Evolutionary conservation across 768 basidiomycete species (phyloP).

Genomic region (Lactarius indigo): DNA sequence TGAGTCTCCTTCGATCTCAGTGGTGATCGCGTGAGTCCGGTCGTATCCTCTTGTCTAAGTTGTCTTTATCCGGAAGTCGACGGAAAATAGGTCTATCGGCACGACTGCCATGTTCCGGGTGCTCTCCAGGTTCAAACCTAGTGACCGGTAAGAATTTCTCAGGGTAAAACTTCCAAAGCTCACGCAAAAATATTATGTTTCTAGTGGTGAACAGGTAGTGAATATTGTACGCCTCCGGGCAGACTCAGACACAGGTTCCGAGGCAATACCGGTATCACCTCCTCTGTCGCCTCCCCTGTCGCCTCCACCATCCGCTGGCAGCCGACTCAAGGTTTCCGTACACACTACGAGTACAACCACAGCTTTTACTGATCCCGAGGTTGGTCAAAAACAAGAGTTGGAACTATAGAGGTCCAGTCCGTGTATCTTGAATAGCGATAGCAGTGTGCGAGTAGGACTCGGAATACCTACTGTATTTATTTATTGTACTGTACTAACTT

Average conservation of each 20-base stretch:
- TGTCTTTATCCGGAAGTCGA: background rate
- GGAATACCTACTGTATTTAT: no score
- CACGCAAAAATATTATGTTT: background rate
- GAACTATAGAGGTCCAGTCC: background rate
- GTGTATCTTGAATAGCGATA: background rate
- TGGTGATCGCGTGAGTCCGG: constrained; percentile 16
- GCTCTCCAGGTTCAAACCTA: background rate
- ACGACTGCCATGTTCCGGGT: constrained; percentile 8
- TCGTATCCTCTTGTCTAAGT: background rate
- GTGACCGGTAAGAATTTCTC: background rate
- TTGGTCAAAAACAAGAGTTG: background rate
- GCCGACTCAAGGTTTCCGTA: constrained; percentile 4
- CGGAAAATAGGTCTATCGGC: background rate
- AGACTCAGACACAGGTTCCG: background rate
- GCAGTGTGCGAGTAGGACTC: no score
- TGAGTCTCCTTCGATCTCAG: background rate
- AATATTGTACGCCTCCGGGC: background rate
- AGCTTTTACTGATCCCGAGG: background rate
- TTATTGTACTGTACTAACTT: no score
- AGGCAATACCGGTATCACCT: background rate
- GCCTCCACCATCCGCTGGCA: background rate
- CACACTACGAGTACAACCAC: background rate
- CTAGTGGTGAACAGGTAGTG: background rate
- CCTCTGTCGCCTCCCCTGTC: background rate
- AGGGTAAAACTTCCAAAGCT: no score